Percentiles rank a stretch among this genome's conserved stretches.
Conservation (phyloP, 2,329 filamentous ascomycete species). For the Neofusicoccum kwambonambiense region DNA sequence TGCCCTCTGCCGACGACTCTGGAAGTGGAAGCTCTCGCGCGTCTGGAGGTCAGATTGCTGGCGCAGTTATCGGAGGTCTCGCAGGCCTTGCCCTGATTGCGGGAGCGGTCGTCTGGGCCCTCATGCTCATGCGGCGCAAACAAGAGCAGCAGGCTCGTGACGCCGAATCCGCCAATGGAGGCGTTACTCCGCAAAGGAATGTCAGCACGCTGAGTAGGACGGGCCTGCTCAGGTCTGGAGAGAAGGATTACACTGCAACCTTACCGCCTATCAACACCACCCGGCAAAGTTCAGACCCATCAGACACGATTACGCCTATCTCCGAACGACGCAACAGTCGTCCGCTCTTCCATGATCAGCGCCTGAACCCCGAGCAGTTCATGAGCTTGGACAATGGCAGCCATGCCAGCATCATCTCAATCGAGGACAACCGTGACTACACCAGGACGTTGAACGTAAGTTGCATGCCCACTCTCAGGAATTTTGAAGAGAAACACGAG, state of each 20-base stretch:
- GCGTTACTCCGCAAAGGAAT: constrained; percentile 40
- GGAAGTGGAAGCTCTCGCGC: neutral
- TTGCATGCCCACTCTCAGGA: neutral
- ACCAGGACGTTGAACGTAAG: constrained; percentile 47
- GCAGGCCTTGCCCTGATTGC: constrained; percentile 38
- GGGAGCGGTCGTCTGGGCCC: constrained; percentile 34
- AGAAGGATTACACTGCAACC: constrained; percentile 28
- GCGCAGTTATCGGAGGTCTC: constrained; percentile 45
- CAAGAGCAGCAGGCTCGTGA: constrained; percentile 7
- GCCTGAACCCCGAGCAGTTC: constrained; percentile 49
- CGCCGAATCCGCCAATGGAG: constrained; percentile 23
- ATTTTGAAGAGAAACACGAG: neutral
- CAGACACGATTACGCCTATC: constrained; percentile 35
- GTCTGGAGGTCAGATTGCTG: constrained; percentile 46
- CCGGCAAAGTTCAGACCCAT: constrained; percentile 30
- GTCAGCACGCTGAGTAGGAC: constrained; percentile 50
- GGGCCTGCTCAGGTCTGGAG: constrained; percentile 39
- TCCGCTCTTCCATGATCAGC: constrained; percentile 48
- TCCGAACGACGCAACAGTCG: constrained; percentile 41
- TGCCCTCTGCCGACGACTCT: constrained; percentile 24
- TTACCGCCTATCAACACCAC: constrained; percentile 25
- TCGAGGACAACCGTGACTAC: constrained; percentile 49
- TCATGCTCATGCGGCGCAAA: constrained; percentile 35
- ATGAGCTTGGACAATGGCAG: constrained; percentile 49
- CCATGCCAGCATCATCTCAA: constrained; percentile 46